phyloP scores from a whole-genome alignment of 805 yeast genomes.

The Metahyphopichia silvanorum region DNA sequence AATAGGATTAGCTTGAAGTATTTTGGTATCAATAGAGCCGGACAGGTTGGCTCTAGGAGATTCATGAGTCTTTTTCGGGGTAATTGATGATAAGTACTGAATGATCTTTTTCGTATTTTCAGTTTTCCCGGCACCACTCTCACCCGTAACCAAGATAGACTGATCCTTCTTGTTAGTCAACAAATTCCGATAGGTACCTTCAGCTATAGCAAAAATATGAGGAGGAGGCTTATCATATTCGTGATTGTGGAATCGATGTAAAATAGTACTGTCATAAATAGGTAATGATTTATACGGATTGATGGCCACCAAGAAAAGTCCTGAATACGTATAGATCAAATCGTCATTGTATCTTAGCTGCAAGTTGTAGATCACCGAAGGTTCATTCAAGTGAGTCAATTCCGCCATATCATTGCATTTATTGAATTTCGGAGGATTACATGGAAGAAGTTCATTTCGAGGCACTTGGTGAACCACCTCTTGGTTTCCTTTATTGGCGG shows the following conservation, averaged over 20 bases:
- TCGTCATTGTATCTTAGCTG: slow-evolving; percentile 74
- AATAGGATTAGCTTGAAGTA: slow-evolving; percentile 91
- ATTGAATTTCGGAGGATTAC: slow-evolving; percentile 88
- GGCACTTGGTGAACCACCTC: slow-evolving; percentile 35
- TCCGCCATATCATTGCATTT: slow-evolving; percentile 95
- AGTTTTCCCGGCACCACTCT: slow-evolving; percentile 98
- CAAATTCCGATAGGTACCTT: slow-evolving; percentile 77
- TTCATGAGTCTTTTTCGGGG: slow-evolving; percentile 25
- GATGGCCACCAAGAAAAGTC: slow-evolving; percentile 90
- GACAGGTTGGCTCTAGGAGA: slow-evolving; percentile 12
- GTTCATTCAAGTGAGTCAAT: slow-evolving; percentile 88
- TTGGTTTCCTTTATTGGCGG: slow-evolving; percentile 38
- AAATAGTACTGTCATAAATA: slow-evolving; percentile 60
- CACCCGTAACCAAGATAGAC: slow-evolving; percentile 95
- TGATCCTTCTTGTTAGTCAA: slow-evolving; percentile 71
- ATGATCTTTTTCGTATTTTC: slow-evolving; percentile 94
- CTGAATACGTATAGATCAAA: slow-evolving; percentile 88
- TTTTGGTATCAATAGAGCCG: slow-evolving; percentile 71
- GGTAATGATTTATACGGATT: slow-evolving; percentile 82
- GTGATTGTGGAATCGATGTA: slow-evolving; percentile 50
- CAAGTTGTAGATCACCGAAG: slow-evolving; percentile 87
- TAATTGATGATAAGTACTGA: slow-evolving; percentile 82
- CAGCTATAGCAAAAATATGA: slow-evolving; percentile 84
- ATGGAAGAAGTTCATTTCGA: slow-evolving; percentile 49
- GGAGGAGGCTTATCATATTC: slow-evolving; percentile 52